Evolutionary conservation across 108 stramenopile genomes (phyloP).

Genomic region (Conticribra guillardii): DNA sequence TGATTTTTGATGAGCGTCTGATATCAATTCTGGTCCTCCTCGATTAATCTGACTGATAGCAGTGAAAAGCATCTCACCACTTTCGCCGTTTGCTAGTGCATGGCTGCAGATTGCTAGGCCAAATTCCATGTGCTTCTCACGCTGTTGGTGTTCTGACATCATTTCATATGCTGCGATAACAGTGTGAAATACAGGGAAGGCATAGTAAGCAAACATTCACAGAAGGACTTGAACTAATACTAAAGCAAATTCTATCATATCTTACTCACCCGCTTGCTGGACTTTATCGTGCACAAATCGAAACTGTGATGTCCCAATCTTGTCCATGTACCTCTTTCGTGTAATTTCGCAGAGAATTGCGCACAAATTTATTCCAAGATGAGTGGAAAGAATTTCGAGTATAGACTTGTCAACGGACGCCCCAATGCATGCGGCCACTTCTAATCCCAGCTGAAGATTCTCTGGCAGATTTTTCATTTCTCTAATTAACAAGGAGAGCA

Average conservation of each 20-base stretch:
- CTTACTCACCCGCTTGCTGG: slow-evolving; percentile 24
- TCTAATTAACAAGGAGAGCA: slow-evolving; percentile 10
- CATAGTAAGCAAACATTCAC: background rate
- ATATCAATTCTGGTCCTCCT: slow-evolving; percentile 15
- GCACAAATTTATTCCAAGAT: slow-evolving; percentile 4
- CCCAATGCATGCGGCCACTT: slow-evolving; percentile 40
- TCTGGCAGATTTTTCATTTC: slow-evolving; percentile 21
- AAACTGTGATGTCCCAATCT: slow-evolving; percentile 1
- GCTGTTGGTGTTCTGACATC: slow-evolving; percentile 17
- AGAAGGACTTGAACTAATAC: too few species aligned
- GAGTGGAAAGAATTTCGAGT: slow-evolving; percentile 7
- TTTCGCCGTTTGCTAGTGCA: background rate
- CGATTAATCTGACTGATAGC: slow-evolving; percentile 35
- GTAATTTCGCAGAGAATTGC: background rate
- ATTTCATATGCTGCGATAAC: slow-evolving; percentile 10
- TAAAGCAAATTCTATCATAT: background rate
- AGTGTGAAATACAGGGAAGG: background rate
- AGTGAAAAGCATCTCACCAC: slow-evolving; percentile 35
- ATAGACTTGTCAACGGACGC: slow-evolving; percentile 13
- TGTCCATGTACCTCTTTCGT: slow-evolving; percentile 11
- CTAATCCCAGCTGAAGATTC: slow-evolving; percentile 17
- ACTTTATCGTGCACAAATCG: slow-evolving; percentile 40
- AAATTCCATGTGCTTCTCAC: slow-evolving; percentile 11
- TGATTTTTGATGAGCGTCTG: slow-evolving; percentile 6
- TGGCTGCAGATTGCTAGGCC: slow-evolving; percentile 21